Evolutionary conservation across 2,329 filamentous ascomycete species (phyloP), one percentile per base, ranked within the genome.

Genomic region (Colletotrichum sublineola): DNA sequence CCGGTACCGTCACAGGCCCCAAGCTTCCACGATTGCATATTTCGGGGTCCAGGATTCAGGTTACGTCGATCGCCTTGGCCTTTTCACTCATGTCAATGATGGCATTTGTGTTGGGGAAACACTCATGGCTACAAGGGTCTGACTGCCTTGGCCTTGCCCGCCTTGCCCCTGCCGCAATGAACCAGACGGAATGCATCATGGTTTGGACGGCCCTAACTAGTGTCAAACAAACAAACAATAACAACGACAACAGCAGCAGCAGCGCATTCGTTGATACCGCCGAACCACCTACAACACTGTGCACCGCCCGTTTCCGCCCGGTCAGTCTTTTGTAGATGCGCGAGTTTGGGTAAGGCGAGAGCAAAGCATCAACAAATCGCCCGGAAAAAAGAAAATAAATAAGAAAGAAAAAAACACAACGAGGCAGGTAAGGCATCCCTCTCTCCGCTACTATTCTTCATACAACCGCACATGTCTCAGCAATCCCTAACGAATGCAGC

Each of bases 1-100:
- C 50, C 42, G 57, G 56, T 67, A 50, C 57, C 63, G 18, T 58
- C 50, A 48, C 60, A 55, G 64, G 65, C 58, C 65, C 69, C 53
- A 56, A 72, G 58, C 66, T 72, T 64, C 60, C 11, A 38, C 38
- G 15, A 57, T 46, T 64, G 38, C 65, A 60, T 72, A 38, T 63
- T 61, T 42, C n/a, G 46, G 58, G 61, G 52, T 63, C 53, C 58
- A 60, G 53, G 58, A 53, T 55, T 42, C 44, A 20, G 33, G 24
- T 40, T 69, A 60, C 40, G 57, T 64, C 38, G 44, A 20, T n/a
- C 40, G 31, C 8, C 31, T n/a, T 64, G 53, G n/a, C 55, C 46
- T 18, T 40, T 48, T 36, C 46, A 53, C 4, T 44, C 65, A 58
- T 57, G 42, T 53, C 68, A 24, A 53, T 71, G 42, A 58, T 63